A percentile compares a stretch with the other conserved stretches of the same genome.
Conservation (phyloP, 805 yeast genomes). For the Zygoascus bituminiphila region DNA sequence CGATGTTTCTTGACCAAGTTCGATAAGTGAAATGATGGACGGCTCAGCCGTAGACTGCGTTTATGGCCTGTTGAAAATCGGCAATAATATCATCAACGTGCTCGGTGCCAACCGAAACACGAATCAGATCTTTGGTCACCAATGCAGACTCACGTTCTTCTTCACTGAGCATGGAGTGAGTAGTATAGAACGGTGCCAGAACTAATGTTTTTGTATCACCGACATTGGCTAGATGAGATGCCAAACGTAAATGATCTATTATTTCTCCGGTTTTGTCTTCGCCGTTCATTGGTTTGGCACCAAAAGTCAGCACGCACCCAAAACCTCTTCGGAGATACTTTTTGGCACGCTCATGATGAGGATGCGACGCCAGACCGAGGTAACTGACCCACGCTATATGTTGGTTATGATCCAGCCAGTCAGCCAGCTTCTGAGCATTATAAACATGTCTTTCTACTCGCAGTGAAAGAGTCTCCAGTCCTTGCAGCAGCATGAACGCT, state of each 20-base stretch:
- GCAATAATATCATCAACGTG: slow-evolving; percentile 82
- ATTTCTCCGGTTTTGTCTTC: slow-evolving; percentile 72
- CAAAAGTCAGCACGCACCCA: slow-evolving; percentile 86
- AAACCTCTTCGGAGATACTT: slow-evolving; percentile 73
- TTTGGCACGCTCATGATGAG: slow-evolving; percentile 72
- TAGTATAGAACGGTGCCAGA: slow-evolving; percentile 92
- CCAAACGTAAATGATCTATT: slow-evolving; percentile 74
- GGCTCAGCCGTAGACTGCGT: slow-evolving; percentile 40
- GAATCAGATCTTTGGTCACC: slow-evolving; percentile 78
- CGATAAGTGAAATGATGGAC: too few species aligned
- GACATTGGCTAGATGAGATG: slow-evolving; percentile 90
- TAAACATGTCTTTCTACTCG: slow-evolving; percentile 88
- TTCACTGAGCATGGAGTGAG: slow-evolving; percentile 84
- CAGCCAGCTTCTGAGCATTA: slow-evolving; percentile 75
- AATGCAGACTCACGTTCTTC: slow-evolving; percentile 78
- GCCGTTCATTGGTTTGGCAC: slow-evolving; percentile 66
- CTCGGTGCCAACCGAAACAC: slow-evolving; percentile 89
- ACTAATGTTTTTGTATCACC: slow-evolving; percentile 95
- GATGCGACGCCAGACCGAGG: slow-evolving; percentile 76
- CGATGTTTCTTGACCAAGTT: too few species aligned
- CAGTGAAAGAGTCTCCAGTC: slow-evolving; percentile 87
- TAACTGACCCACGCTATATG: slow-evolving; percentile 86
- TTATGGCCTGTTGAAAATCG: slow-evolving; percentile 83
- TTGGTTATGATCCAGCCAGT: slow-evolving; percentile 55
- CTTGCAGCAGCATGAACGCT: slow-evolving; percentile 78